A percentile compares a stretch with the other conserved stretches of the same genome.
phyloP scores from a whole-genome alignment of 257 asterid genomes.

The Ehretia macrophylla region DNA sequence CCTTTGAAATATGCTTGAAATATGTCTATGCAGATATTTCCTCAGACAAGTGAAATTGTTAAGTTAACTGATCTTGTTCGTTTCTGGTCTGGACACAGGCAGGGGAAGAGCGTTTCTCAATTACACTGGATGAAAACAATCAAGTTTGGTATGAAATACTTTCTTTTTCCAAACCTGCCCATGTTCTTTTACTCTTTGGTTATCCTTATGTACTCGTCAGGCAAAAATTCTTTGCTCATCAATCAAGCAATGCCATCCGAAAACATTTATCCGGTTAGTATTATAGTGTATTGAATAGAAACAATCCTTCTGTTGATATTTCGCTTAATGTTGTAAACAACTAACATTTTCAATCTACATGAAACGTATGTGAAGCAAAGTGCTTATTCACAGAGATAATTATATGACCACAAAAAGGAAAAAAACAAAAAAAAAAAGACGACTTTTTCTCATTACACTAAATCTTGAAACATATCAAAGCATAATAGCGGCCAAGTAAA shows the following conservation, averaged over 20 bases:
- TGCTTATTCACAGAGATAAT: no score
- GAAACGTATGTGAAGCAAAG: no score
- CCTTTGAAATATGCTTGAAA: no score
- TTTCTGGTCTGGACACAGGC: constrained; percentile 49
- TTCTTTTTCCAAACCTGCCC: constrained; percentile 84
- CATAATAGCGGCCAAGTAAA: no score
- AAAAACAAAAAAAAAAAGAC: no score
- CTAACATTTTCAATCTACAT: no score
- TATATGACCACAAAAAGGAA: no score
- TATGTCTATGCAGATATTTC: no score
- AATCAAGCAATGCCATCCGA: constrained; percentile 61
- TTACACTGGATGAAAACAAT: constrained; percentile 79
- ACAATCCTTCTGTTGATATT: neutral
- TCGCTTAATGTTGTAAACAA: neutral
- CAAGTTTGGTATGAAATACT: constrained; percentile 91
- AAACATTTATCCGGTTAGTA: constrained; percentile 36
- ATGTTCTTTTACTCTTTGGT: constrained; percentile 58
- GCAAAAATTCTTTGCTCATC: constrained; percentile 81
- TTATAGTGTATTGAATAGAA: neutral
- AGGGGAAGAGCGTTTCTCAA: constrained; percentile 95
- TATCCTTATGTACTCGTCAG: constrained; percentile 74
- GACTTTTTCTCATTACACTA: no score
- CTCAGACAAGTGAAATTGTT: no score
- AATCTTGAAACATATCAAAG: no score
- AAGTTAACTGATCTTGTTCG: constrained; percentile 4